phyloP scores from a whole-genome alignment of 352 stramenopile genomes.

The Phytophthora brassicae region DNA sequence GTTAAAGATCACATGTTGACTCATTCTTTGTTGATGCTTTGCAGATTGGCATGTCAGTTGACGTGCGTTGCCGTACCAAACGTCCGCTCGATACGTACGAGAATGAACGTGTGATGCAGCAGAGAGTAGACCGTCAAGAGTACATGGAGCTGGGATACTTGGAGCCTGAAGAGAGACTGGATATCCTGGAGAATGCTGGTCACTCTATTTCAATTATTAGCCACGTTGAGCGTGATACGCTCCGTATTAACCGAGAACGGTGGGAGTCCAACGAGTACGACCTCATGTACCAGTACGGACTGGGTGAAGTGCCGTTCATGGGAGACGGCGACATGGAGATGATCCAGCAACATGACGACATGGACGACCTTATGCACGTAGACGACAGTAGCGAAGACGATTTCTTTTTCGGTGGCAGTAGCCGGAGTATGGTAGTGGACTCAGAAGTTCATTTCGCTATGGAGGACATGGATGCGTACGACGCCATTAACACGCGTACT shows the following conservation, averaged over 20 bases:
- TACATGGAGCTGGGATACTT: constrained; percentile 86
- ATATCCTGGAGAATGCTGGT: constrained; percentile 72
- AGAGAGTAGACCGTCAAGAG: constrained; percentile 64
- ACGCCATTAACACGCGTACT: constrained; percentile 46
- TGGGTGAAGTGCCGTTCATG: constrained; percentile 65
- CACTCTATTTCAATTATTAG: constrained; percentile 66
- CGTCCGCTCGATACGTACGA: constrained; percentile 70
- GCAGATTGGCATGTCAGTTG: constrained; percentile 68
- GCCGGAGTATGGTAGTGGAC: constrained; percentile 46
- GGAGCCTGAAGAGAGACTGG: constrained; percentile 72
- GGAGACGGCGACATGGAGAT: constrained; percentile 61
- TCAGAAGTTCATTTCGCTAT: constrained; percentile 63
- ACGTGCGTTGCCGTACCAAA: constrained; percentile 63
- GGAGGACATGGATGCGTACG: constrained; percentile 78
- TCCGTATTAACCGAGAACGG: constrained; percentile 78
- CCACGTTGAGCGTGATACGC: constrained; percentile 63
- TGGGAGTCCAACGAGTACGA: constrained; percentile 89
- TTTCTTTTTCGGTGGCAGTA: constrained; percentile 51
- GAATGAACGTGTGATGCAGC: constrained; percentile 46
- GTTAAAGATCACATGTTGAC: constrained; percentile 1
- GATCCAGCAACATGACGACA: constrained; percentile 41
- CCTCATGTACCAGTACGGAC: constrained; percentile 77
- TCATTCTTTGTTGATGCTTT: constrained; percentile 1
- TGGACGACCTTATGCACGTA: constrained; percentile 50
- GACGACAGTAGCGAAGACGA: constrained; percentile 56